These are phyloP conservation scores for Arxiozyma slooffiae DNA, from an alignment of 1,139 yeast genomes.

Conservation along the genomic window DNA sequence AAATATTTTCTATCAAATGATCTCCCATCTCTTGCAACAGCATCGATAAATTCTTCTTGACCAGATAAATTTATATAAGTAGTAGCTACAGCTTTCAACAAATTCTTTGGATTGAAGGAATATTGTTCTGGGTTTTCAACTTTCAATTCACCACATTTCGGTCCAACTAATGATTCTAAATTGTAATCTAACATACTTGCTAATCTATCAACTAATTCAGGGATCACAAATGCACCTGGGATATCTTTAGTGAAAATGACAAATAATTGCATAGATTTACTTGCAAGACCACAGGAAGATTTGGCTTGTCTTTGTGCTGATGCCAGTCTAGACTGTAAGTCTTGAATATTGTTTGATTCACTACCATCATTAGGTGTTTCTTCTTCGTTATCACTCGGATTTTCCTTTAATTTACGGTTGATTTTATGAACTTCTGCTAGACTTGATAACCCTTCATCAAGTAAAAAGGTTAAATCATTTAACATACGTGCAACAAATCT, in stretches of 20 bases:
- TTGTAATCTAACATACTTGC: constrained; percentile 95
- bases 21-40: constrained; percentile 85
- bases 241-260: constrained; percentile 76
- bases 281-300: constrained; percentile 74
- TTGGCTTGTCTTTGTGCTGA: constrained; percentile 68
- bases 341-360: constrained; percentile 42
- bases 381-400: constrained; percentile 20
- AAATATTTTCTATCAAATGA: constrained; percentile 65
- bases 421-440: constrained; percentile 66
- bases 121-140: constrained; percentile 79
- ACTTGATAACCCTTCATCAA: constrained; percentile 83
- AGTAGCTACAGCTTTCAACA: constrained; percentile 60
- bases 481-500: constrained; percentile 89
- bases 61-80: constrained; percentile 63
- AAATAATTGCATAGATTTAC: constrained; percentile 71
- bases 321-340: constrained; percentile 45
- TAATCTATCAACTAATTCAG: constrained; percentile 85
- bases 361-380: background rate
- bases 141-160: constrained; percentile 79
- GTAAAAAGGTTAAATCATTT: constrained; percentile 82
- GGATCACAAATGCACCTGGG: constrained; percentile 75
- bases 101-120: constrained; percentile 67
- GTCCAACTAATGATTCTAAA: constrained; percentile 84
- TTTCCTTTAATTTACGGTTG: constrained; percentile 41
- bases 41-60: constrained; percentile 56